Base-by-base conservation (phyloP, 139 green algal species). In the Tetraselmis chui region DNA sequence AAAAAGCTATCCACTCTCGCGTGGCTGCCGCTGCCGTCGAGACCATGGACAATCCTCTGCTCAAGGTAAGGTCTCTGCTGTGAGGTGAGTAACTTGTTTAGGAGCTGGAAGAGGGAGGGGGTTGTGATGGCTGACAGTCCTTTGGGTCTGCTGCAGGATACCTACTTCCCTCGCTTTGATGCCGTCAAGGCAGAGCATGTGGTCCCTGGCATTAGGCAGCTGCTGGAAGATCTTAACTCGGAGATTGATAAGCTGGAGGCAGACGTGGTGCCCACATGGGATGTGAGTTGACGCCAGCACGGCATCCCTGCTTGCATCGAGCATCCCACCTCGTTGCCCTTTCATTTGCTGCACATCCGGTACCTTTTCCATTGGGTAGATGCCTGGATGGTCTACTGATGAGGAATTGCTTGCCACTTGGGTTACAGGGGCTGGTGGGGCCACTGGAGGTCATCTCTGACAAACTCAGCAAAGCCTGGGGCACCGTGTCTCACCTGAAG, bases 401-500 rank as follows among this genome's bases (percentile, higher is more conserved):
- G n/a, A n/a, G n/a, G n/a, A n/a, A n/a, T n/a, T n/a, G n/a, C n/a
- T n/a, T n/a, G n/a, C n/a, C n/a, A n/a, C n/a, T n/a, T n/a, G n/a
- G n/a, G n/a, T n/a, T n/a, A 94, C 76, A 89, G 29, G 89, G 80
- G 0, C 88, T 99, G 30, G 92, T 97, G 77, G 87, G 95, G 81
- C 95, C 96, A 0, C 83, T 98, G 75, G 96, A 99, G 87, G 85
- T 87, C 28, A 90, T 99, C 11, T 82, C 78, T 0, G 96, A 98
- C 89, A 87, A 88, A 18, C 89, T 98, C 59, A 84, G 87, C 59
- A 84, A 93, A 28, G 88, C 92, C 5, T 99, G 96, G 96, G 94
- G 95, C 84, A 90, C 94, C 28, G 95, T 99, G 5, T 88, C 76
- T 30, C 96, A 99, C 87, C 92, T 99, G 27, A 99, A 99, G 91